phyloP scores from a whole-genome alignment of 208 protist species.

The Crithidia brevicula region DNA sequence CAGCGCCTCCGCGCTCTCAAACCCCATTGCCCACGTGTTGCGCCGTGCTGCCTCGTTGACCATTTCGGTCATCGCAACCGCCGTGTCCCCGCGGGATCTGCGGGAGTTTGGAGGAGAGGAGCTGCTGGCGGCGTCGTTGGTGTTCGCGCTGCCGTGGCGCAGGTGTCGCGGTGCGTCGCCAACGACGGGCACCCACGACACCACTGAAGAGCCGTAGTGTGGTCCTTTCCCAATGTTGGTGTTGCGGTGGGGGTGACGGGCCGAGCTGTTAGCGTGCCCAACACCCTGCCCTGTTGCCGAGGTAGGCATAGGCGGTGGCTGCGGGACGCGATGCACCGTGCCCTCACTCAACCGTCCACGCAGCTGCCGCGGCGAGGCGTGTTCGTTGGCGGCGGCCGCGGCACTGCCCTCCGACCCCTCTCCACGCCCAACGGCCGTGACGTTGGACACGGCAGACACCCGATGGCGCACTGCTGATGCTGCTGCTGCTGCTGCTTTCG shows the following conservation, averaged over 20 bases:
- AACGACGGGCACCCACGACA: slow-evolving; percentile 11
- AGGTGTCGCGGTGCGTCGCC: background rate
- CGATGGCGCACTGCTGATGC: background rate
- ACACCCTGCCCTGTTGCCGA: background rate
- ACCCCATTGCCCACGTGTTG: slow-evolving; percentile 41
- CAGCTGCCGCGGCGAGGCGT: slow-evolving; percentile 20
- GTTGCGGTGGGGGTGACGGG: background rate
- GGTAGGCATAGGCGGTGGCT: background rate
- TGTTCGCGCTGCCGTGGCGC: background rate
- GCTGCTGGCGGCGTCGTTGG: background rate
- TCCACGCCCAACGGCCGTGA: background rate
- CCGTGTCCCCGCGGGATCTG: background rate
- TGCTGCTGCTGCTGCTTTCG: too few species aligned
- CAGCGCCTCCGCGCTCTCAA: slow-evolving; percentile 37
- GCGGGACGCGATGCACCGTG: slow-evolving; percentile 33
- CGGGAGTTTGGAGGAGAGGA: background rate
- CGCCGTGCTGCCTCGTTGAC: slow-evolving; percentile 26
- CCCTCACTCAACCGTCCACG: slow-evolving; percentile 45
- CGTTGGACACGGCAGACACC: background rate
- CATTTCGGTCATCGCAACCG: slow-evolving; percentile 12
- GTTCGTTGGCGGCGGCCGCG: background rate
- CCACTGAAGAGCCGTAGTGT: background rate
- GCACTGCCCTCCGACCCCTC: background rate
- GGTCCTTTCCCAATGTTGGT: background rate
- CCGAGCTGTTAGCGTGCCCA: background rate